phyloP scores from a whole-genome alignment of 202 grass and related monocot genomes.

The Alloteropsis angusta region DNA sequence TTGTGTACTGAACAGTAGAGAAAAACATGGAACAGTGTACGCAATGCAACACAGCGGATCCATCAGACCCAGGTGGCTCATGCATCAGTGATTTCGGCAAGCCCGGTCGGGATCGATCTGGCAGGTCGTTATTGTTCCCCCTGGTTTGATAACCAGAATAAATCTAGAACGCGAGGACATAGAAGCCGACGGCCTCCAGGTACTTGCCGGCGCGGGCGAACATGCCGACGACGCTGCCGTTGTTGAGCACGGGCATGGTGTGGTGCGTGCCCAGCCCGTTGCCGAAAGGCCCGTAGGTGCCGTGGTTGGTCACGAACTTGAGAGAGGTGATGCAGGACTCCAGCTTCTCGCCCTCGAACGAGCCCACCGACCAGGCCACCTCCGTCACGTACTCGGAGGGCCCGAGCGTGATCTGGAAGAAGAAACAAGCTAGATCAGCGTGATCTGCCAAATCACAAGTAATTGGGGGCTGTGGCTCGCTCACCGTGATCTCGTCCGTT shows the following conservation, averaged over 20 bases:
- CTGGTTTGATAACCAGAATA: too few species aligned
- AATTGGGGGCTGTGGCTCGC: too few species aligned
- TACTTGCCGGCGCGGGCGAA: neutral
- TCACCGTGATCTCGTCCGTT: neutral
- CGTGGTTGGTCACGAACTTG: conserved; percentile 22
- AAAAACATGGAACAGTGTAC: too few species aligned
- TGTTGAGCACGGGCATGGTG: conserved; percentile 8
- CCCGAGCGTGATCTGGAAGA: neutral
- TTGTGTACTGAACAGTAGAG: too few species aligned
- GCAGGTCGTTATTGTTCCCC: too few species aligned
- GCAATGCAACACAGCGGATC: too few species aligned
- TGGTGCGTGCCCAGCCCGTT: neutral
- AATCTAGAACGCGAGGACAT: neutral
- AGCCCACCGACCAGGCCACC: neutral
- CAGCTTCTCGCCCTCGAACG: neutral
- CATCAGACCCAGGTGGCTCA: too few species aligned
- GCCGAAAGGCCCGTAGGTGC: conserved; percentile 8
- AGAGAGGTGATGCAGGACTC: neutral
- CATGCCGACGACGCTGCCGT: conserved; percentile 9
- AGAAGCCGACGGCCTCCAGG: conserved; percentile 22
- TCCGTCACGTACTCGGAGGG: neutral
- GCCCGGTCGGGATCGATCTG: too few species aligned
- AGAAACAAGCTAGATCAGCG: too few species aligned
- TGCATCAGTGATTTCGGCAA: too few species aligned
- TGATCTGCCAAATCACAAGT: too few species aligned